A percentile compares a stretch with the other conserved stretches of the same genome.
phyloP scores from a whole-genome alignment of 139 green algal species.

The Auxenochlorella protothecoides region DNA sequence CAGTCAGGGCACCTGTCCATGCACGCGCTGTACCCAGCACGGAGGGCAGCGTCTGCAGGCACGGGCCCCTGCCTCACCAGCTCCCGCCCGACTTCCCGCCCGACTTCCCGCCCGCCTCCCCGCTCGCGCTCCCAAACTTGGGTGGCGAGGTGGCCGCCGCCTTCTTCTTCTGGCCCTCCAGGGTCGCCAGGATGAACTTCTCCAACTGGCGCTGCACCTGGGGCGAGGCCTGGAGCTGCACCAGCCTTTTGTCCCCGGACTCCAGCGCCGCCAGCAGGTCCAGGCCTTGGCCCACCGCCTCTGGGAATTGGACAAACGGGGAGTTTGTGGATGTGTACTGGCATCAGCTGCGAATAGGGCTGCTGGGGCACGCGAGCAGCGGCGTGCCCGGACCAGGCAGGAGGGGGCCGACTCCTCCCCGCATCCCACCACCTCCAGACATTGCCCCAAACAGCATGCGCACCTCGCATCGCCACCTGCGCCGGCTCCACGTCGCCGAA shows the following conservation, averaged over 20 bases:
- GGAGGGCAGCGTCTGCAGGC: too few species aligned
- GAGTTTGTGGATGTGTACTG: neutral
- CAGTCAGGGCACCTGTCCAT: too few species aligned
- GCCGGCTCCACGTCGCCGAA: slow-evolving; percentile 76
- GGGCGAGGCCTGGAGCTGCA: slow-evolving; percentile 44
- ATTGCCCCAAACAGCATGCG: neutral
- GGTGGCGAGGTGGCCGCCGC: too few species aligned
- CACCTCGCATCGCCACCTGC: slow-evolving; percentile 61
- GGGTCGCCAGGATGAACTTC: too few species aligned
- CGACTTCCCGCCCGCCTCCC: too few species aligned
- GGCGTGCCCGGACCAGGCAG: slow-evolving; percentile 2
- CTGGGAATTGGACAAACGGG: slow-evolving; percentile 19
- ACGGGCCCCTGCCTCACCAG: too few species aligned
- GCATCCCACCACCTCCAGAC: neutral
- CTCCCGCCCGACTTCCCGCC: too few species aligned
- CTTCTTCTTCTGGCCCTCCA: too few species aligned
- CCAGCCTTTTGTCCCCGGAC: slow-evolving; percentile 28
- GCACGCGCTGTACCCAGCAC: too few species aligned
- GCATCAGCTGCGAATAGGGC: neutral
- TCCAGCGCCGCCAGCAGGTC: slow-evolving; percentile 41
- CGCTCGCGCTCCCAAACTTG: too few species aligned
- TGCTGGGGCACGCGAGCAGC: neutral
- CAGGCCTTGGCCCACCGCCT: slow-evolving; percentile 48
- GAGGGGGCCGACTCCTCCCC: neutral
- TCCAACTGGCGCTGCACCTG: slow-evolving; percentile 25